Evolutionary conservation across 2,329 filamentous ascomycete species (phyloP).

Genomic region (Eurotiales sp.): DNA sequence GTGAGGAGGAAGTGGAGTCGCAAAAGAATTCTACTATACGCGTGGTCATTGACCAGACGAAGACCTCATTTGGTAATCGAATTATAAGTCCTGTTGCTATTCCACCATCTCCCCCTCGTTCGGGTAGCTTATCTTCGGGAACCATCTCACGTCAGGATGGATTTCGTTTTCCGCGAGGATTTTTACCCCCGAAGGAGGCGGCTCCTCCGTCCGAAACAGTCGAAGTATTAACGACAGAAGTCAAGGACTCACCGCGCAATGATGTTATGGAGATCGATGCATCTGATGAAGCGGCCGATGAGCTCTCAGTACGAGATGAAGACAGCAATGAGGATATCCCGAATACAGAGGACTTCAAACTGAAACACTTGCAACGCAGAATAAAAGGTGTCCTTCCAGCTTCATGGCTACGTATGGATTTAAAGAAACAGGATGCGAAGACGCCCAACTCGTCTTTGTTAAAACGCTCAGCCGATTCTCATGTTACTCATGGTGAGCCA

Average conservation of each 20-base stretch:
- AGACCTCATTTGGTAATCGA: constrained; percentile 13
- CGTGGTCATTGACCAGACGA: constrained; percentile 25
- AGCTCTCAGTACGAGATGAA: not conserved
- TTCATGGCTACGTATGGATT: constrained; percentile 44
- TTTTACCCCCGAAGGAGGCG: constrained; percentile 27
- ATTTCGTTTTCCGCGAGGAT: constrained; percentile 37
- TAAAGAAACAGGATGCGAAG: constrained; percentile 29
- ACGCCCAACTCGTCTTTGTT: constrained; percentile 17
- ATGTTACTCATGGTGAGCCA: constrained; percentile 20
- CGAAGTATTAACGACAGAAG: constrained; percentile 17
- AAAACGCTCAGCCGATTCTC: constrained; percentile 19
- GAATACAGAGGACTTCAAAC: constrained; percentile 21
- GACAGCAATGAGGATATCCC: constrained; percentile 18
- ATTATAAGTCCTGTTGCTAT: constrained; percentile 28
- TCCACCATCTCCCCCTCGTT: constrained; percentile 38
- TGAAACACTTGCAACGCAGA: constrained; percentile 35
- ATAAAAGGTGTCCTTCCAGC: constrained; percentile 49
- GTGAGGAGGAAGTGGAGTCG: constrained; percentile 12
- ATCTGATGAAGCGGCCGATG: constrained; percentile 13
- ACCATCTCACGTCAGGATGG: constrained; percentile 21
- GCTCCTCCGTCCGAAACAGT: constrained; percentile 20
- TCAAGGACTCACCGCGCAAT: constrained; percentile 16
- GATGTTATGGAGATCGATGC: constrained; percentile 17
- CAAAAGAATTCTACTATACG: constrained; percentile 18
- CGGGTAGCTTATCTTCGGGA: constrained; percentile 30